Percentiles rank a stretch among this genome's conserved stretches.
These are phyloP conservation scores for Sonneratia alba DNA, from an alignment of 345 rosid genomes.

Conservation along the genomic window DNA sequence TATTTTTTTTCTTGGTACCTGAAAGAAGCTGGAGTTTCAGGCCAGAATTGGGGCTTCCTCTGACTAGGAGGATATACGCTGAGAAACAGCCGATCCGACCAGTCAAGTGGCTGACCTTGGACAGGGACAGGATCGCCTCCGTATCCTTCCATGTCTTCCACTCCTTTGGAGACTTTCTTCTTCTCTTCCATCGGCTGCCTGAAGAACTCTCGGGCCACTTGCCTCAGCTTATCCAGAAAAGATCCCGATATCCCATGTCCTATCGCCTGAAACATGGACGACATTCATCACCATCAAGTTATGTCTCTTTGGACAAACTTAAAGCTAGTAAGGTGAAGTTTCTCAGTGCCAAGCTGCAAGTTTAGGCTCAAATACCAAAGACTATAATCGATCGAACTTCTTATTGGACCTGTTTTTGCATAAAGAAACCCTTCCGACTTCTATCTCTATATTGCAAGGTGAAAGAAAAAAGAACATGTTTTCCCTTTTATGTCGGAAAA, in stretches of 20 bases:
- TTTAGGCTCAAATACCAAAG: too few species aligned
- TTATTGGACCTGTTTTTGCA: too few species aligned
- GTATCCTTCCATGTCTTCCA: constrained; percentile 37
- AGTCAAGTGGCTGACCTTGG: constrained; percentile 36
- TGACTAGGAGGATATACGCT: constrained; percentile 25
- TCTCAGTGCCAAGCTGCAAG: too few species aligned
- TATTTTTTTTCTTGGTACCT: constrained; percentile 16
- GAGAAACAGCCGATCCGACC: constrained; percentile 45
- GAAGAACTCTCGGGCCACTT: constrained; percentile 30
- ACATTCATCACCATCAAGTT: not conserved
- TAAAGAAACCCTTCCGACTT: too few species aligned
- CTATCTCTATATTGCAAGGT: too few species aligned
- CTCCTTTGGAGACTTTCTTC: constrained; percentile 31
- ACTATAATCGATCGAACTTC: too few species aligned
- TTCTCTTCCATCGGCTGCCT: constrained; percentile 38
- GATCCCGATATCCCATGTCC: constrained; percentile 39
- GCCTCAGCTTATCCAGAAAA: constrained; percentile 26
- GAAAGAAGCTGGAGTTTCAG: constrained; percentile 33
- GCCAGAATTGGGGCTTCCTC: constrained; percentile 31
- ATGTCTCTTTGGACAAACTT: not conserved
- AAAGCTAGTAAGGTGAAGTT: not conserved
- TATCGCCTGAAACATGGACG: constrained; percentile 27
- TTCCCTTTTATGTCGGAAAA: too few species aligned
- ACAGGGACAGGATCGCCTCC: constrained; percentile 43
- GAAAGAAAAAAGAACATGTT: too few species aligned